Base-by-base conservation (phyloP, 2,329 filamentous ascomycete genomes). In the Hysterium pulicare region DNA sequence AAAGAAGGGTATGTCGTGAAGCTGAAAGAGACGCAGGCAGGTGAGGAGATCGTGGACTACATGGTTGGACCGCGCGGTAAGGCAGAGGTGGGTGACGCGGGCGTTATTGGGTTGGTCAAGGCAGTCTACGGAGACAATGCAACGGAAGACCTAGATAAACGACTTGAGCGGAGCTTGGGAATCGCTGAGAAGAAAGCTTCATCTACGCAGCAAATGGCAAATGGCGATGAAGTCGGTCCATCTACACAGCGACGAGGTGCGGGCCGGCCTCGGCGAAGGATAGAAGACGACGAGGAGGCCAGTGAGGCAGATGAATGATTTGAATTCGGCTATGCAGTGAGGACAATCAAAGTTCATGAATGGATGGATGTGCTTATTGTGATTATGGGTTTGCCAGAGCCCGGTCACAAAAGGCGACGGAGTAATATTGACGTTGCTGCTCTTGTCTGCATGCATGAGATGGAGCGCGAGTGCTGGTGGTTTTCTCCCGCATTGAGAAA, bases 1-100 rank as follows among this genome's bases (percentile, higher is more conserved):
- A 84, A 79, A 50, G 90, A 97, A 41, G 87, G 86, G 0, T 98
- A 98, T 59, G 71, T 98, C 2, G 75, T 90, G 26, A 86, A 81
- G 50, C 77, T 83, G 38, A 77, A 83, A 16, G 90, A 96, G 53
- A 78, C 62, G 50, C 68, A 69, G 54, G 82, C 81, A 1, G 87
- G 86, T 20, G 87, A 95, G 28, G 83, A 91, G 49, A 75, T 80
- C 2, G 75, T 89, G 6, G 90, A 87, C 36, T 98, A 88, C 77
- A 79, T 86, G 42, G 79, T 96, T 11, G 93, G 93, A 2, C 85
- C 89, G 5, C 78, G 93, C 17, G 91, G 87, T 5, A 93, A 86
- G 67, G 76, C 90, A 6, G 93, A 97, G 66, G 79, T 97, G 26
- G 87, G 86, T 0, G 74, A 83, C n/a, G 77, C 82, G 38, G 87